phyloP scores from a whole-genome alignment of 169 alveolate genomes.

The Hepatocystis sp. region DNA sequence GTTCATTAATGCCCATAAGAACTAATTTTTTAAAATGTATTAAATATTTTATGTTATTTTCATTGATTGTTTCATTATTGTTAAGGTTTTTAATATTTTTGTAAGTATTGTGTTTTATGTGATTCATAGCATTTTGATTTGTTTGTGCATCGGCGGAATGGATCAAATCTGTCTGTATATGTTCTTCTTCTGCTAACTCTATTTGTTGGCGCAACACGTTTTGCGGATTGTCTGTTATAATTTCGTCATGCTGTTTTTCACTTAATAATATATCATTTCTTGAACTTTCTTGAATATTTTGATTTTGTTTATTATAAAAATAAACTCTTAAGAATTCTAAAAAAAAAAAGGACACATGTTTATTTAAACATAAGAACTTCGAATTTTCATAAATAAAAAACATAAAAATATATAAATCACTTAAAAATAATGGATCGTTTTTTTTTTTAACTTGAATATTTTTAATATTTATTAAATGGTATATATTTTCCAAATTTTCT shows the following conservation, averaged over 20 bases:
- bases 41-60: slow-evolving; percentile 46
- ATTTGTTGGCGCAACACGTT: too few species aligned
- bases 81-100: not conserved
- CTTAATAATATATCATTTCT: too few species aligned
- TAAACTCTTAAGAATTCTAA: slow-evolving; percentile 45
- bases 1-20: slow-evolving; percentile 43
- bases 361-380: slow-evolving; percentile 14
- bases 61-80: not conserved
- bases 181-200: too few species aligned
- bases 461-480: slow-evolving; percentile 35
- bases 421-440: slow-evolving; percentile 12
- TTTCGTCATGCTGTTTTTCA: too few species aligned
- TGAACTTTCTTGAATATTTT: too few species aligned
- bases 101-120: too few species aligned
- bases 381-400: slow-evolving; percentile 72
- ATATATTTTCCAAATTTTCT: slow-evolving; percentile 18
- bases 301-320: slow-evolving; percentile 27
- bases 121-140: too few species aligned
- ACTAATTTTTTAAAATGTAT: slow-evolving; percentile 47
- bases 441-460: slow-evolving; percentile 34
- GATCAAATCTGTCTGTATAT: too few species aligned
- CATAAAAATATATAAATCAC: slow-evolving; percentile 39
- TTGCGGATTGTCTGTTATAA: too few species aligned
- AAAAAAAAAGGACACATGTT: slow-evolving; percentile 31
- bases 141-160: too few species aligned